Evolutionary conservation across 2,329 filamentous ascomycete genomes (phyloP).

Genomic region (Dendrostoma leiphaemia): DNA sequence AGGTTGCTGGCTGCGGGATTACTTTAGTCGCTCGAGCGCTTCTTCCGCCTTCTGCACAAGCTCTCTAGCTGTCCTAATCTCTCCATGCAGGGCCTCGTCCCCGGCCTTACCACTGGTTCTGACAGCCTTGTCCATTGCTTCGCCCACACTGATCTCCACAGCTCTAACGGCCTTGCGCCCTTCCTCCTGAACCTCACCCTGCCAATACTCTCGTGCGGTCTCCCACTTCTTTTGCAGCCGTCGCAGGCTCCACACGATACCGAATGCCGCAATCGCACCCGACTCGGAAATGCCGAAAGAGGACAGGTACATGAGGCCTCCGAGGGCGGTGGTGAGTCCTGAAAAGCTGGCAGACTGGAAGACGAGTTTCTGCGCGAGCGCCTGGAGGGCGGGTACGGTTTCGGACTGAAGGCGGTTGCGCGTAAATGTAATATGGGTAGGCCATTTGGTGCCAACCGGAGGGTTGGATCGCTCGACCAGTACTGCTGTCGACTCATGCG

Average conservation of each 20-base stretch:
- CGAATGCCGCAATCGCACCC: constrained; percentile 59
- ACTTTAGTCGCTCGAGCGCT: constrained; percentile 47
- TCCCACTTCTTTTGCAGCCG: constrained; percentile 65
- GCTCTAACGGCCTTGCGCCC: constrained; percentile 60
- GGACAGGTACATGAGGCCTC: constrained; percentile 56
- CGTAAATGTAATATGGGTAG: constrained; percentile 68
- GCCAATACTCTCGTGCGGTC: constrained; percentile 58
- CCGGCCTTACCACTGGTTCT: constrained; percentile 21
- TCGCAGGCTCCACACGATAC: constrained; percentile 57
- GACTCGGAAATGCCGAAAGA: constrained; percentile 59
- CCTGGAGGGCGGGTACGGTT: constrained; percentile 69
- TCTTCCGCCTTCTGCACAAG: constrained; percentile 50
- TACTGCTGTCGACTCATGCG: background rate
- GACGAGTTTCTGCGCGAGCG: constrained; percentile 71
- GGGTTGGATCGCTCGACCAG: constrained; percentile 8
- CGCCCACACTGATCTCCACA: constrained; percentile 51
- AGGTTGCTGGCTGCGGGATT: constrained; percentile 11
- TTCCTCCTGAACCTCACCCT: constrained; percentile 65
- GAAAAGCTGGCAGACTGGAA: constrained; percentile 74
- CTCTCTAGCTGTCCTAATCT: constrained; percentile 39
- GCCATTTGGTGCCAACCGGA: constrained; percentile 55
- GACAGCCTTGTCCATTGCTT: constrained; percentile 38
- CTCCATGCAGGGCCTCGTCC: constrained; percentile 27
- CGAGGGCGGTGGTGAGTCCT: constrained; percentile 55
- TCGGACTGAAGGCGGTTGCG: constrained; percentile 65